Conservation (phyloP, 2,329 filamentous ascomycete species). For the Phaeosphaeriaceae sp. region DNA sequence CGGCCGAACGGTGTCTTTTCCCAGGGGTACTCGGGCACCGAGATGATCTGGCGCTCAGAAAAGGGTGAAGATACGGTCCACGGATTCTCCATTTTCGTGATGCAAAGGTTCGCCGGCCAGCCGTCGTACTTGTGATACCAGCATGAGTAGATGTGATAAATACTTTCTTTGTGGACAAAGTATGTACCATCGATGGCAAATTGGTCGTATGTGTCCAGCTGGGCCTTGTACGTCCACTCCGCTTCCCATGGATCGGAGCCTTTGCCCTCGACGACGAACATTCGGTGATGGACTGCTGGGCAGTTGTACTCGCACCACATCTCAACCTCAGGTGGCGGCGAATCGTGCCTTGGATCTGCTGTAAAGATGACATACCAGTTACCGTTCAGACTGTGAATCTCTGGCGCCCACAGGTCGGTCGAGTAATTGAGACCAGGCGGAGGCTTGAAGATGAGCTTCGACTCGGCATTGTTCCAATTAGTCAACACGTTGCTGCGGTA, state of each 20-base stretch:
- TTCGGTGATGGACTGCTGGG: conserved; percentile 60
- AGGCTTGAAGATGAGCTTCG: conserved; percentile 53
- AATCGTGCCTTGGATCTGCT: conserved; percentile 57
- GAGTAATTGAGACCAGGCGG: conserved; percentile 54
- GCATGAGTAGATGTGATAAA: conserved; percentile 52
- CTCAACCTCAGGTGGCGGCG: conserved; percentile 56
- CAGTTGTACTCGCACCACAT: conserved; percentile 59
- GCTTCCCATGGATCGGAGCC: conserved; percentile 56
- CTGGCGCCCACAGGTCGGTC: conserved; percentile 60
- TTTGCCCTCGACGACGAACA: conserved; percentile 58
- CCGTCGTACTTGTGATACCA: conserved; percentile 55
- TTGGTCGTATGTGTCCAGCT: conserved; percentile 61
- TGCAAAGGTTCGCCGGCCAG: conserved; percentile 63
- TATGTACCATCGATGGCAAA: conserved; percentile 65
- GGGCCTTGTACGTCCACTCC: conserved; percentile 54
- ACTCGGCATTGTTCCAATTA: conserved; percentile 55
- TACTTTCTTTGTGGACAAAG: conserved; percentile 51
- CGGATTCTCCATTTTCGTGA: conserved; percentile 58
- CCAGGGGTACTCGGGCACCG: conserved; percentile 57
- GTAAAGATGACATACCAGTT: conserved; percentile 61
- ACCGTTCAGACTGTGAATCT: conserved; percentile 57
- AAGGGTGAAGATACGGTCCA: conserved; percentile 58
- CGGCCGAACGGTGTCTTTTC: conserved; percentile 62
- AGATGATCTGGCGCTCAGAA: conserved; percentile 57
- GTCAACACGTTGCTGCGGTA: conserved; percentile 52